A percentile compares a stretch with the other conserved stretches of the same genome.
Conservation (phyloP, 2,329 filamentous ascomycete genomes). For the Nemania sp. region DNA sequence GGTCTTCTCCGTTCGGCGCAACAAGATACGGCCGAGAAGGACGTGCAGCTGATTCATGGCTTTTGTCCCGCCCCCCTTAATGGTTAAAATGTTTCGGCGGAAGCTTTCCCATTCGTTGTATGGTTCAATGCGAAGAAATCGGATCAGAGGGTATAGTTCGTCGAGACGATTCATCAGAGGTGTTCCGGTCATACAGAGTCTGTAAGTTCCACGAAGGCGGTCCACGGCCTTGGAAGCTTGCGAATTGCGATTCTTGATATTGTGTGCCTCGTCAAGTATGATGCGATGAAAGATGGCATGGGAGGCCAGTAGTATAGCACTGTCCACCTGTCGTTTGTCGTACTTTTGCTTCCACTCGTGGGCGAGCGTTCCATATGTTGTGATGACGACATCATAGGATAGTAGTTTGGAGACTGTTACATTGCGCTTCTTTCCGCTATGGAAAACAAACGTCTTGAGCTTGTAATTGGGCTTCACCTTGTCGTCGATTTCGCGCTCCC, state of each 20-base stretch:
- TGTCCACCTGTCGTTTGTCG: conserved; percentile 44
- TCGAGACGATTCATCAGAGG: conserved; percentile 87
- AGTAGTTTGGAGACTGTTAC: conserved; percentile 52
- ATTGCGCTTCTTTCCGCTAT: conserved; percentile 28
- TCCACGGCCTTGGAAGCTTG: conserved; percentile 64
- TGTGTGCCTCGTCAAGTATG: conserved; percentile 80
- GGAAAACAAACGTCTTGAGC: conserved; percentile 35
- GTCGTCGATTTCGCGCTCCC: conserved; percentile 35
- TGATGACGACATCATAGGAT: conserved; percentile 73
- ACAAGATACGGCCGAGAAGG: conserved; percentile 77
- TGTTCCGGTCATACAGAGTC: conserved; percentile 80
- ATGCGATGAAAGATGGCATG: conserved; percentile 69
- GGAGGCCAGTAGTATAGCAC: conserved; percentile 51
- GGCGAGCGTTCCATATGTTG: conserved; percentile 74
- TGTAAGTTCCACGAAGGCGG: conserved; percentile 62
- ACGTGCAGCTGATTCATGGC: conserved; percentile 73
- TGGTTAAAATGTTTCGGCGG: conserved; percentile 48
- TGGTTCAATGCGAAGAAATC: conserved; percentile 76
- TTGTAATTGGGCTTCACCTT: conserved; percentile 35
- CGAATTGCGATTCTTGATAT: conserved; percentile 75
- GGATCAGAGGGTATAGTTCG: conserved; percentile 78
- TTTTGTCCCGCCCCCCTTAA: conserved; percentile 52
- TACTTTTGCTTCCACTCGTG: conserved; percentile 66
- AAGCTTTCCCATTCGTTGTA: conserved; percentile 71
- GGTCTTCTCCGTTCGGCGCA: conserved; percentile 82